phyloP scores from a whole-genome alignment of 2,329 filamentous ascomycete species.

The Colletotrichum sublineola region DNA sequence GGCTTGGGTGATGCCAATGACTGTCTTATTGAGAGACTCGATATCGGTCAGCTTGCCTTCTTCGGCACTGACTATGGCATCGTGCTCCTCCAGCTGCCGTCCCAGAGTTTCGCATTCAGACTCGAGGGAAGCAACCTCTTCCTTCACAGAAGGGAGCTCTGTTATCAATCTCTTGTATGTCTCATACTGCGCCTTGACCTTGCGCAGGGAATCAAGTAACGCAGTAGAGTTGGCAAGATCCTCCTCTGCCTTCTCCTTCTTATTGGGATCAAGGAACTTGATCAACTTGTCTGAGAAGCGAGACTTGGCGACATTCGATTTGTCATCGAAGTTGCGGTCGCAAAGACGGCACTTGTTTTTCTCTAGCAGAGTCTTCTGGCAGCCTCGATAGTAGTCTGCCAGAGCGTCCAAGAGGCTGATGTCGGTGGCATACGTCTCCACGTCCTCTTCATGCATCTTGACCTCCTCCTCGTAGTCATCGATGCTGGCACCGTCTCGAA shows the following conservation, averaged over 20 bases:
- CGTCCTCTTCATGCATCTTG: conserved; percentile 66
- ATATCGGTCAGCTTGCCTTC: conserved; percentile 78
- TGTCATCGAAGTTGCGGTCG: conserved; percentile 75
- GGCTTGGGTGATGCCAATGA: conserved; percentile 81
- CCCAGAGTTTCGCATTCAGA: conserved; percentile 72
- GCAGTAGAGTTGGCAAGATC: conserved; percentile 66
- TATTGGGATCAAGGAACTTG: conserved; percentile 71
- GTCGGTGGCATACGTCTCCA: conserved; percentile 73
- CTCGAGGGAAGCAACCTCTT: conserved; percentile 73
- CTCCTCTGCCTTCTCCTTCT: conserved; percentile 72
- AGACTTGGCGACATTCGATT: conserved; percentile 68
- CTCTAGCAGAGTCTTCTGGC: conserved; percentile 73
- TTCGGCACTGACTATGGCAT: conserved; percentile 74
- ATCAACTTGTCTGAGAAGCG: conserved; percentile 77
- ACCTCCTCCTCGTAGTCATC: conserved; percentile 69
- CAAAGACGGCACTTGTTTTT: conserved; percentile 85
- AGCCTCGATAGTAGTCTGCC: conserved; percentile 78
- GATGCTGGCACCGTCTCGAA: conserved; percentile 61
- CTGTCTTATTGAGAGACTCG: conserved; percentile 81
- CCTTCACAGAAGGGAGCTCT: conserved; percentile 78
- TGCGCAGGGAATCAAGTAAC: conserved; percentile 70
- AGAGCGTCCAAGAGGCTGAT: conserved; percentile 77
- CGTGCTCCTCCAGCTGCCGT: conserved; percentile 74
- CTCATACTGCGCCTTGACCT: conserved; percentile 78
- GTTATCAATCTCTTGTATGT: conserved; percentile 77